Evolutionary conservation across 2,329 filamentous ascomycete genomes (phyloP), one percentile per base, ranked within the genome.

Genomic region (Aspergillus calidoustus): DNA sequence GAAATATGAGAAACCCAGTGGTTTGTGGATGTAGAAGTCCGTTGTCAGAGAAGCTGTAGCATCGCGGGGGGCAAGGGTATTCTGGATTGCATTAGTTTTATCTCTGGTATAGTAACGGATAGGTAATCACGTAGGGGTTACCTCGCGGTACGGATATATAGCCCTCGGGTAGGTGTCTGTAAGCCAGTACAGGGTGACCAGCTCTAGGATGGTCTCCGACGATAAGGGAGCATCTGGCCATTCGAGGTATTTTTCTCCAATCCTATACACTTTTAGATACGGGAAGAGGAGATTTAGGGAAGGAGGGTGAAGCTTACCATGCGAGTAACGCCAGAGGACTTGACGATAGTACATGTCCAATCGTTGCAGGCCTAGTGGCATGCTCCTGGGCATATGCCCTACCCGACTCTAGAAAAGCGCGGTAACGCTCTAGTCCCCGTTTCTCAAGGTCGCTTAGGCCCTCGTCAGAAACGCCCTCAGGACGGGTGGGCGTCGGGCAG

Each of bases 1-100:
- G 61, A 83, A 85, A 17, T 72, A 75, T 0, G 79, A 82, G 62
- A 76, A 83, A 0, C 80, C 83, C 34, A 81, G 74, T 1, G 81
- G 82, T 62, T 82, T 83, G 7, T 77, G 62, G 53, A 77, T 74
- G 56, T 74, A 76, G 61, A 57, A 58, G 15, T 64, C 59, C 2
- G 63, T 61, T 15, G 58, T 38, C 25, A 58, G 53, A 19, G 55
- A 25, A 3, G 41, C 31, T 25, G 13, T 43, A 28, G 47, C 13
- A 5, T 38, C 15, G 15, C 48, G 50, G 5, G 56, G 58, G 22
- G 48, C 25, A 5, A 63, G 64, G 13, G 63, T 57, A 8, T 22
- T 51, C 64, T 63, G 46, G 11, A 41, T 8, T 34, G 7, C 2
- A 13, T 58, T n/a, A 46, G 31, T 22, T 2, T 46, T n/a, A 22